Conservation (phyloP, 768 basidiomycete species). For the Hericium coralloides region DNA sequence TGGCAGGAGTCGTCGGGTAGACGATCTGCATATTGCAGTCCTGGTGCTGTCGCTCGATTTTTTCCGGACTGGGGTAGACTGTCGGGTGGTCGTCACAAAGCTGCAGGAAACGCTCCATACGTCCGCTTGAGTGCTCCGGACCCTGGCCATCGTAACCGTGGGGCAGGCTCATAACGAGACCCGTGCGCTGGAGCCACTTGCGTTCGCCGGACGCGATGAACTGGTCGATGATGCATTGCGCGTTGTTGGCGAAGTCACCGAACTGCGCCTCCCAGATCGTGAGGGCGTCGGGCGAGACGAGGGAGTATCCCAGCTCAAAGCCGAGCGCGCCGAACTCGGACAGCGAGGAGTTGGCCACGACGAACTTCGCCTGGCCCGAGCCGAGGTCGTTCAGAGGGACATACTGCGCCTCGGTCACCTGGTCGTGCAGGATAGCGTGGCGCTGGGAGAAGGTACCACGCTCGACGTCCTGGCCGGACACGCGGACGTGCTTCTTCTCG, state of each 20-base stretch:
- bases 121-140: conserved; percentile 94
- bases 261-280: conserved; percentile 99
- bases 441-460: conserved; percentile 98
- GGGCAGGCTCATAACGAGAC: conserved; percentile 80
- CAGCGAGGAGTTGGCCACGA: conserved; percentile 92
- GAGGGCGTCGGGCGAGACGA: conserved; percentile 87
- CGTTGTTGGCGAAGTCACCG: conserved; percentile 97
- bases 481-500: conserved; percentile 88
- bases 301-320: conserved; percentile 97
- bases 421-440: conserved; percentile 95
- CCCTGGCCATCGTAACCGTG: conserved; percentile 99
- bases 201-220: conserved; percentile 96
- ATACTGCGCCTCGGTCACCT: conserved; percentile 85
- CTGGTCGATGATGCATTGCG: conserved; percentile 97
- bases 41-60: conserved; percentile 92
- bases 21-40: conserved; percentile 99
- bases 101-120: conserved; percentile 95
- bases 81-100: conserved; percentile 96
- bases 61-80: conserved; percentile 79
- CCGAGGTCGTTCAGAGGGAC: conserved; percentile 85
- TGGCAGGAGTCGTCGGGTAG: conserved; percentile 94
- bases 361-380: conserved; percentile 83
- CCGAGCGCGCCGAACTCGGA: conserved; percentile 94
- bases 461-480: conserved; percentile 98
- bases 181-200: conserved; percentile 94